Evolutionary conservation across 352 stramenopile genomes (phyloP).

Genomic region (Phytophthora citrophthora): DNA sequence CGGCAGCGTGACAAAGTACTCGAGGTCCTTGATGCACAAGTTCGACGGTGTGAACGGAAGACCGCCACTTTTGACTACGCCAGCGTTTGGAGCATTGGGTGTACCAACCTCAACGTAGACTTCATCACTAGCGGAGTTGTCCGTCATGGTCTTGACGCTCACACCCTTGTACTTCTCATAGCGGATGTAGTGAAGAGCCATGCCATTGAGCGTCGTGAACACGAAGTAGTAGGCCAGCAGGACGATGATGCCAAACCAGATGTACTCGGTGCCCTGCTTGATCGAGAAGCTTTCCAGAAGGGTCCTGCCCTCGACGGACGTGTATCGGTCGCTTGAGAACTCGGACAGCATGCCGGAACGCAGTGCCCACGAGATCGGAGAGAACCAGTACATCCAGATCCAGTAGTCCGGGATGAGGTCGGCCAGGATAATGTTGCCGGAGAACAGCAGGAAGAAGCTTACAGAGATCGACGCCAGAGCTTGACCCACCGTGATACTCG

Average conservation of each 20-base stretch:
- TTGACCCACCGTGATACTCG: constrained; percentile 63
- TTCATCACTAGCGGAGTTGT: constrained; percentile 20
- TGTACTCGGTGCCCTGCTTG: constrained; percentile 40
- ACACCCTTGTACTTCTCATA: constrained; percentile 58
- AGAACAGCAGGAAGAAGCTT: constrained; percentile 77
- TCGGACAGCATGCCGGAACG: constrained; percentile 66
- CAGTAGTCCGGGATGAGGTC: constrained; percentile 75
- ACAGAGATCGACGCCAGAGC: constrained; percentile 57
- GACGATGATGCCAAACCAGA: constrained; percentile 49
- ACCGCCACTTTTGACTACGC: constrained; percentile 17
- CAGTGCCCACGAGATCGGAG: constrained; percentile 63
- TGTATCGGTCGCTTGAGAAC: constrained; percentile 53
- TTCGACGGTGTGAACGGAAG: constrained; percentile 52
- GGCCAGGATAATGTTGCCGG: constrained; percentile 79
- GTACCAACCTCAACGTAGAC: constrained; percentile 43
- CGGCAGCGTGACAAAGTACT: constrained; percentile 67
- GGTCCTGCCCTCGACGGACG: constrained; percentile 11
- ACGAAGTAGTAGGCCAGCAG: constrained; percentile 51
- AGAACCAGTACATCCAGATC: constrained; percentile 86
- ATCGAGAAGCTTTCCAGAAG: constrained; percentile 54
- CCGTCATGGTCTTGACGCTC: constrained; percentile 42
- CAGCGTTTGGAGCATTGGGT: constrained; percentile 15
- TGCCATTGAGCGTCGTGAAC: constrained; percentile 50
- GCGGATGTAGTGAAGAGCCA: constrained; percentile 54
- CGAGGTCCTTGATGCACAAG: constrained; percentile 55